Conservation (phyloP, 2,329 filamentous ascomycete species). For the Ophiostoma ulmi region DNA sequence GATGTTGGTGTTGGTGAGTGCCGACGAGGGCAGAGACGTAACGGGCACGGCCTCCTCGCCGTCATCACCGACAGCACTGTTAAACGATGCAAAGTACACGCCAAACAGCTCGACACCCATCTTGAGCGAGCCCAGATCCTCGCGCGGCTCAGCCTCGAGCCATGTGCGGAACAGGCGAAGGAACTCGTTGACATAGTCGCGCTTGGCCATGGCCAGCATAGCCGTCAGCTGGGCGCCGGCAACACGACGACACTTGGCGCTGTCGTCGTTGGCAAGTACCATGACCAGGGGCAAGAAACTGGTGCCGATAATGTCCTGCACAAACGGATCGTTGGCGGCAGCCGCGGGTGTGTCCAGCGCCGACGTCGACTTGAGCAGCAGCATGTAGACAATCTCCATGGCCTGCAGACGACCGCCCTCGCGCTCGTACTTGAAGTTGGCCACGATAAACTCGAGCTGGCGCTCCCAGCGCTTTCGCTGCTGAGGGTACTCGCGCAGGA, state of each 20-base stretch:
- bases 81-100: constrained; percentile 69
- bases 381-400: constrained; percentile 81
- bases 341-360: constrained; percentile 17
- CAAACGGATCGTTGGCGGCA: constrained; percentile 54
- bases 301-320: constrained; percentile 73
- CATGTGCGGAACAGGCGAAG: constrained; percentile 66
- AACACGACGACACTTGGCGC: constrained; percentile 75
- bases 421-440: constrained; percentile 86
- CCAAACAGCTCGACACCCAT: constrained; percentile 65
- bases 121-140: constrained; percentile 64
- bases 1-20: constrained; percentile 48
- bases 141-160: constrained; percentile 47
- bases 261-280: constrained; percentile 82
- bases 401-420: constrained; percentile 85
- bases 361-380: constrained; percentile 73
- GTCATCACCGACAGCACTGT: constrained; percentile 2
- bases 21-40: constrained; percentile 8
- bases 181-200: constrained; percentile 65
- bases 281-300: constrained; percentile 85
- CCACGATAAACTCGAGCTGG: constrained; percentile 80
- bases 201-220: constrained; percentile 72
- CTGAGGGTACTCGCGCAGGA: constrained; percentile 90
- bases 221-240: constrained; percentile 74
- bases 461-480: constrained; percentile 83
- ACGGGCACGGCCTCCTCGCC: constrained; percentile 10